These are phyloP conservation scores for Fusarium sp. DNA, from an alignment of 2,329 filamentous ascomycete species.

Conservation along the genomic window DNA sequence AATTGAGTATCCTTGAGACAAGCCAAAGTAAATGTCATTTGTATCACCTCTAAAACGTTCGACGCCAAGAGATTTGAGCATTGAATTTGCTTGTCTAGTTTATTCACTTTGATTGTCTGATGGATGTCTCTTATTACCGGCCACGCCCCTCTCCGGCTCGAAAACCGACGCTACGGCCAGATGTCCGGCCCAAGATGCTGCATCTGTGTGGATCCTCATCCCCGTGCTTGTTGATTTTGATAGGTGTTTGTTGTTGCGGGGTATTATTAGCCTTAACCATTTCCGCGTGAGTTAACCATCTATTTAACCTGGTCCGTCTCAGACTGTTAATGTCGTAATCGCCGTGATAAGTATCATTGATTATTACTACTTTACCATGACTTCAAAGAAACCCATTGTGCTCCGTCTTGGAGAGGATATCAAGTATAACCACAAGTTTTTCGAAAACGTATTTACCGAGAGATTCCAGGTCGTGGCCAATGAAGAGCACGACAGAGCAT, in stretches of 20 bases:
- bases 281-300: not conserved
- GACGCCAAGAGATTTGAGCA: not conserved
- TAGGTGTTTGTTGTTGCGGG: not conserved
- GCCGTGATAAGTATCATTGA: not conserved
- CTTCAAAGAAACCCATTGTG: slow-evolving; percentile 28
- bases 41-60: not conserved
- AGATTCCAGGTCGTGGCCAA: slow-evolving; percentile 56
- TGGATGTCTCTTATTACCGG: not conserved
- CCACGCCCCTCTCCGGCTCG: not conserved
- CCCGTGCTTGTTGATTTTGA: not conserved
- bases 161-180: not conserved
- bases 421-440: slow-evolving; percentile 59
- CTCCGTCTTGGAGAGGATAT: slow-evolving; percentile 57
- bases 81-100: not conserved
- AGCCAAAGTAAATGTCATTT: not conserved
- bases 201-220: not conserved
- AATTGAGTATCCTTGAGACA: not conserved
- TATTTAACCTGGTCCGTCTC: not conserved
- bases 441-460: slow-evolving; percentile 52
- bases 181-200: not conserved
- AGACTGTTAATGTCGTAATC: not conserved
- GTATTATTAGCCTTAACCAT: not conserved
- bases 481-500: slow-evolving; percentile 49
- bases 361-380: slow-evolving; percentile 8
- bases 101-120: not conserved